These are phyloP conservation scores for Barnettozyma sp. DNA, from an alignment of 805 yeast species.

Conservation along the genomic window DNA sequence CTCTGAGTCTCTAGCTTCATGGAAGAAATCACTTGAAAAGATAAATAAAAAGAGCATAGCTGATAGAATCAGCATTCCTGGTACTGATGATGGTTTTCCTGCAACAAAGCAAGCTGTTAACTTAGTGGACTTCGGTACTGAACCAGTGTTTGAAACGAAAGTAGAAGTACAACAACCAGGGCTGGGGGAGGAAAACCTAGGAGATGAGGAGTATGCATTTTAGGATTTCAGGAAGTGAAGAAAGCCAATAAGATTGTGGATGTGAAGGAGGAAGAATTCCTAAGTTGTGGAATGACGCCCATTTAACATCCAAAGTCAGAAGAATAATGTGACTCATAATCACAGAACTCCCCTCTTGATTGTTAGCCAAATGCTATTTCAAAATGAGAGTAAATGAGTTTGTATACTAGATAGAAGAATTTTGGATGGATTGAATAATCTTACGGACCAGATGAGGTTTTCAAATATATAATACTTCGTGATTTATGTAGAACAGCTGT, in stretches of 20 bases:
- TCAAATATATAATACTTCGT: too few species aligned
- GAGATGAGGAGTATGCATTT: constrained; percentile 17
- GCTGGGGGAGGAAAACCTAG: constrained; percentile 24
- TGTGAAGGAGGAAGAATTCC: constrained; percentile 8
- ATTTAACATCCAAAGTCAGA: too few species aligned
- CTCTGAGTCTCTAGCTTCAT: constrained; percentile 42
- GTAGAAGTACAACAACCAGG: constrained; percentile 17
- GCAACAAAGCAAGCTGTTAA: constrained; percentile 17
- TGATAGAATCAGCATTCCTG: constrained; percentile 49
- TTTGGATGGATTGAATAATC: too few species aligned
- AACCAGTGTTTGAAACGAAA: too few species aligned
- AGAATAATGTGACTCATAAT: too few species aligned
- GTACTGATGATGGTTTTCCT: constrained; percentile 31
- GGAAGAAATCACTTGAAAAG: constrained; percentile 56
- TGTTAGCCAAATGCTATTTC: constrained; percentile 1
- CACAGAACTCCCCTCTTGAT: too few species aligned
- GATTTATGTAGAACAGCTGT: too few species aligned
- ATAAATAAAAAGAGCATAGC: constrained; percentile 53
- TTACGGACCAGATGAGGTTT: too few species aligned
- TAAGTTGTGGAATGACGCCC: constrained; percentile 2
- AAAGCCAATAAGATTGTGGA: constrained; percentile 10
- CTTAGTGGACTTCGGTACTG: constrained; percentile 36
- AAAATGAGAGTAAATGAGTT: constrained; percentile 1
- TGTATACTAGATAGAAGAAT: not conserved
- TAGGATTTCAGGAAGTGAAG: constrained; percentile 8